These are phyloP conservation scores for Lachnellula cervina DNA, from an alignment of 2,329 filamentous ascomycete species.

Conservation along the genomic window DNA sequence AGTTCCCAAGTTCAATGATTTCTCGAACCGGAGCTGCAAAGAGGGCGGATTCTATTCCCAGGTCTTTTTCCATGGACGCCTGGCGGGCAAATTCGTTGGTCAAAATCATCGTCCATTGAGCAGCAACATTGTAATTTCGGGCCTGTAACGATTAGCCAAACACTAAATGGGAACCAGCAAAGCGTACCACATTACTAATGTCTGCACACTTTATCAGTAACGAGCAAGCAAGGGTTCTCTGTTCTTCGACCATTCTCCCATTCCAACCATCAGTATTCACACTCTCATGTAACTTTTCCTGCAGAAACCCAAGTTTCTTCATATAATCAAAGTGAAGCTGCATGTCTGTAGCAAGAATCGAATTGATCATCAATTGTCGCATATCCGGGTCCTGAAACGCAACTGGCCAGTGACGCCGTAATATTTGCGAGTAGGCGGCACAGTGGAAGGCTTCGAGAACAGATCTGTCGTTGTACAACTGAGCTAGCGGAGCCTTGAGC, in stretches of 20 bases:
- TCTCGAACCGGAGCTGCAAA: slow-evolving; percentile 83
- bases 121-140: slow-evolving; percentile 73
- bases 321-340: slow-evolving; percentile 96
- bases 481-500: slow-evolving; percentile 85
- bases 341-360: slow-evolving; percentile 98
- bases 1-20: slow-evolving; percentile 72
- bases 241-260: slow-evolving; percentile 67
- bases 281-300: slow-evolving; percentile 68
- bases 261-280: slow-evolving; percentile 69
- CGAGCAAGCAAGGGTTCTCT: slow-evolving; percentile 78
- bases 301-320: slow-evolving; percentile 75
- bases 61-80: slow-evolving; percentile 82
- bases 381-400: slow-evolving; percentile 75
- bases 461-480: slow-evolving; percentile 94
- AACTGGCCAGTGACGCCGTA: slow-evolving; percentile 84
- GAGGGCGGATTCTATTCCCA: slow-evolving; percentile 82
- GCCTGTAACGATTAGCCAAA: slow-evolving; percentile 50
- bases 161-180: neutral
- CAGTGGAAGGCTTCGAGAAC: slow-evolving; percentile 97
- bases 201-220: slow-evolving; percentile 96
- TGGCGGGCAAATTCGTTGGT: slow-evolving; percentile 94
- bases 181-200: slow-evolving; percentile 92
- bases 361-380: slow-evolving; percentile 89
- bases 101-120: slow-evolving; percentile 88
- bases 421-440: slow-evolving; percentile 91